Evolutionary conservation across 768 basidiomycete genomes (phyloP).

Genomic region (Daedalea quercina): DNA sequence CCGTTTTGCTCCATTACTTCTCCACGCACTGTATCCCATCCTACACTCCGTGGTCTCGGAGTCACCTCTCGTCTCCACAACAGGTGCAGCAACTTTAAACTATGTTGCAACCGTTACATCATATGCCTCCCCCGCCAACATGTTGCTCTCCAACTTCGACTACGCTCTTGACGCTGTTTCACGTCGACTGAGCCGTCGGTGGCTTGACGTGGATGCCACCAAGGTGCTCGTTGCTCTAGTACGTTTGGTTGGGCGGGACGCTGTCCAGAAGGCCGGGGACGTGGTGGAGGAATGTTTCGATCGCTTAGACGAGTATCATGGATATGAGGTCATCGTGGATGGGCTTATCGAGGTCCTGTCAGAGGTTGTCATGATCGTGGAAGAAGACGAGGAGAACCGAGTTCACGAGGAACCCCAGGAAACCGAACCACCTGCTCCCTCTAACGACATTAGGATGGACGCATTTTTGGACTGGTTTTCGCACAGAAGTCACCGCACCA

Average conservation of each 20-base stretch:
- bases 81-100: constrained; percentile 68
- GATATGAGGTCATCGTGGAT: constrained; percentile 81
- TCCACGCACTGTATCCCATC: constrained; percentile 79
- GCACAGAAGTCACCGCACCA: constrained; percentile 33
- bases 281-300: constrained; percentile 98
- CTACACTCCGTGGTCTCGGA: constrained; percentile 82
- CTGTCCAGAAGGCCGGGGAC: constrained; percentile 87
- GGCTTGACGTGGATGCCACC: constrained; percentile 84
- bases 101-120: constrained; percentile 69
- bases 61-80: constrained; percentile 55
- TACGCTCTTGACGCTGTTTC: constrained; percentile 91
- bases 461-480: constrained; percentile 62
- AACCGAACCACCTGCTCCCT: neutral
- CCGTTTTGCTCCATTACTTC: constrained; percentile 65
- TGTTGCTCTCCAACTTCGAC: constrained; percentile 92
- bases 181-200: constrained; percentile 69
- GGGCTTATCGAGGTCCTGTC: constrained; percentile 82
- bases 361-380: constrained; percentile 78
- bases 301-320: constrained; percentile 92
- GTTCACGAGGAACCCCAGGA: constrained; percentile 7
- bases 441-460: constrained; percentile 34
- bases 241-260: constrained; percentile 77
- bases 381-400: constrained; percentile 37
- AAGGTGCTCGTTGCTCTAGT: constrained; percentile 83
- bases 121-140: constrained; percentile 84